These are phyloP conservation scores for Tilletiaria anomala DNA, from an alignment of 1,284 basidiomycete species.

Conservation along the genomic window DNA sequence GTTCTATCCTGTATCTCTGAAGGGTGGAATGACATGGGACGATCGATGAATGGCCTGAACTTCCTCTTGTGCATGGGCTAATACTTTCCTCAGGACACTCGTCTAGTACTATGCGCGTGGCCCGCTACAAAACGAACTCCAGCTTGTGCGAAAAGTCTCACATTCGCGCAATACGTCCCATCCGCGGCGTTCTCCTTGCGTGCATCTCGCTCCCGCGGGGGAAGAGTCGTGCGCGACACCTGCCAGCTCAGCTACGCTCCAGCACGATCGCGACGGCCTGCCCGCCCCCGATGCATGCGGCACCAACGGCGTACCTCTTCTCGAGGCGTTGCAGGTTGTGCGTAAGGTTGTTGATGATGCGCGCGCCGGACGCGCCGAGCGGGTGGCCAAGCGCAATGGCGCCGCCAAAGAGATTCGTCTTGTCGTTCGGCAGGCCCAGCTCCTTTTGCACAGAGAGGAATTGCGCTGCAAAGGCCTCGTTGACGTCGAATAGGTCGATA, in stretches of 20 bases:
- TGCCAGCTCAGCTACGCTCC: constrained; percentile 27
- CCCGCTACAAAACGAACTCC: too few species aligned
- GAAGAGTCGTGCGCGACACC: too few species aligned
- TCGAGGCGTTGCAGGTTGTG: constrained; percentile 46
- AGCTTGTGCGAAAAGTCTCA: too few species aligned
- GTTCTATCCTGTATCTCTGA: too few species aligned
- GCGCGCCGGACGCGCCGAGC: constrained; percentile 46
- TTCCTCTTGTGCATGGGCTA: too few species aligned
- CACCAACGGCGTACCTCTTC: constrained; percentile 47
- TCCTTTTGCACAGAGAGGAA: constrained; percentile 81
- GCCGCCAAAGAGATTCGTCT: constrained; percentile 47
- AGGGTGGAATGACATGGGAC: too few species aligned
- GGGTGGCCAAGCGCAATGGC: constrained; percentile 47
- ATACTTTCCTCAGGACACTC: too few species aligned
- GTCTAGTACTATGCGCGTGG: too few species aligned
- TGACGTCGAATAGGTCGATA: constrained; percentile 48
- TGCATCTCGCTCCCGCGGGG: too few species aligned
- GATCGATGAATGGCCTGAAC: too few species aligned
- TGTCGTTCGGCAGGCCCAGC: constrained; percentile 52
- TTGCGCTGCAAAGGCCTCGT: constrained; percentile 83
- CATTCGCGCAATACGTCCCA: too few species aligned
- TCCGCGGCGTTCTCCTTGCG: too few species aligned
- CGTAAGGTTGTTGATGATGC: constrained; percentile 46
- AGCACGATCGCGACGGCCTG: constrained; percentile 43
- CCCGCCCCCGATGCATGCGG: constrained; percentile 47